Conservation (phyloP, 2,329 filamentous ascomycete genomes). For the Hirsutella rhossiliensis region DNA sequence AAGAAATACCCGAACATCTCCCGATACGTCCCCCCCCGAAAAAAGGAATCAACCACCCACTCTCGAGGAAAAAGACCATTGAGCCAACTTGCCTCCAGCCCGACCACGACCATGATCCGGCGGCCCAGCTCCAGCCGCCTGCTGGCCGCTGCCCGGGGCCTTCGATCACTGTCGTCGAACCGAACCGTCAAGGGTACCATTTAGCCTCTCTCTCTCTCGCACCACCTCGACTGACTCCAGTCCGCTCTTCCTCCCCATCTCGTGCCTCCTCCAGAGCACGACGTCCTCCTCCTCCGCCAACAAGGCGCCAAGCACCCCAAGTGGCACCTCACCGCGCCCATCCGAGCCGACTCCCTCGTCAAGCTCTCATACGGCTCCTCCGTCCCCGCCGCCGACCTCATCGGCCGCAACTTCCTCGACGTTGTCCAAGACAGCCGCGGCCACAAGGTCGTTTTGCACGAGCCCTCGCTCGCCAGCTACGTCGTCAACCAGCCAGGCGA, state of each 20-base stretch:
- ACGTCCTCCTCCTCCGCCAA: constrained; percentile 27
- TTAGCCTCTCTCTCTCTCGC: no score
- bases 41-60: no score
- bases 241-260: background rate
- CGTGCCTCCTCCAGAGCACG: constrained; percentile 18
- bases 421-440: constrained; percentile 40
- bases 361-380: constrained; percentile 31
- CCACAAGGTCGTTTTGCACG: constrained; percentile 41
- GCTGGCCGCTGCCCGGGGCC: no score
- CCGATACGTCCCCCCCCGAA: no score
- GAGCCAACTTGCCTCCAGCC: no score
- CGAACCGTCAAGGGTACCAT: no score
- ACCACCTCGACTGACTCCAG: background rate
- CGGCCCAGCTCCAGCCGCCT: no score
- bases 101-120: no score
- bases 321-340: constrained; percentile 25
- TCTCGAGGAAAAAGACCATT: no score
- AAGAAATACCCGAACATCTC: no score
- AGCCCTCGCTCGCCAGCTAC: constrained; percentile 63
- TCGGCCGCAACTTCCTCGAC: constrained; percentile 50
- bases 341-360: constrained; percentile 18
- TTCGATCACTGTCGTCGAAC: no score
- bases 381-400: constrained; percentile 42
- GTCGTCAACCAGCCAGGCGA: constrained; percentile 44
- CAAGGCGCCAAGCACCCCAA: constrained; percentile 20